Percentiles rank a stretch among this genome's conserved stretches.
These are phyloP conservation scores for Oemleria cerasiformis DNA, from an alignment of 306 rosid genomes.

Conservation along the genomic window DNA sequence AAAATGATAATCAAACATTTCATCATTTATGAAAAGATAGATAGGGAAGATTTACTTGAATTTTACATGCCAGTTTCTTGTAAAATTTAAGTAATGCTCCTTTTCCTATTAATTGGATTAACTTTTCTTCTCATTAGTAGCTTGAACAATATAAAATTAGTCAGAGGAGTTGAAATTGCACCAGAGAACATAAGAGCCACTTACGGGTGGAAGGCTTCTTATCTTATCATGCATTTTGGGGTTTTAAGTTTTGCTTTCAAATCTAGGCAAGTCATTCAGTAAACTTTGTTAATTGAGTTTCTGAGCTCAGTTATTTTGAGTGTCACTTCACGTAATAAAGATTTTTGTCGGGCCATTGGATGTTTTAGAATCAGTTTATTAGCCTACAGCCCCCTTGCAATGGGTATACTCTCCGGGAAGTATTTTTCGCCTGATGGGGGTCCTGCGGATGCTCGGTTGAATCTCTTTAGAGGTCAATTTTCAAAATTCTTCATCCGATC, in stretches of 20 bases:
- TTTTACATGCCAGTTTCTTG: neutral
- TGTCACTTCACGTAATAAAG: too few relatives aligned
- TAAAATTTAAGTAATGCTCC: neutral
- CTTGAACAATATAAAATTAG: too few relatives aligned
- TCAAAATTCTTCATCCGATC: neutral
- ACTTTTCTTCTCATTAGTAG: too few relatives aligned
- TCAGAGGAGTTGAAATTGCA: too few relatives aligned
- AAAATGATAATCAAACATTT: neutral
- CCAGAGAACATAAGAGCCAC: too few relatives aligned
- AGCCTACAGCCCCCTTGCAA: slow-evolving; percentile 95
- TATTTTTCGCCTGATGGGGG: slow-evolving; percentile 59
- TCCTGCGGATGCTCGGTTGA: slow-evolving; percentile 63
- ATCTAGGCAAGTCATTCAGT: too few relatives aligned
- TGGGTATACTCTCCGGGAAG: slow-evolving; percentile 97
- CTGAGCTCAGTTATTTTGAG: too few relatives aligned
- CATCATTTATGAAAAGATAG: neutral
- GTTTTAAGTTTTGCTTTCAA: too few relatives aligned
- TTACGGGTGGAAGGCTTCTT: too few relatives aligned
- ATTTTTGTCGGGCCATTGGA: slow-evolving; percentile 15
- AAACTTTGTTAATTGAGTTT: too few relatives aligned
- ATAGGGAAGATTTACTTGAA: neutral
- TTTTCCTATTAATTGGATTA: too few relatives aligned
- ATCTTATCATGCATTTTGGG: too few relatives aligned
- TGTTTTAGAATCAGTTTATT: slow-evolving; percentile 64
- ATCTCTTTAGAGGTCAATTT: slow-evolving; percentile 68